Evolutionary conservation across 2,329 filamentous ascomycete genomes (phyloP), one percentile per base, ranked within the genome.

Genomic region (Monosporascus cannonballus): DNA sequence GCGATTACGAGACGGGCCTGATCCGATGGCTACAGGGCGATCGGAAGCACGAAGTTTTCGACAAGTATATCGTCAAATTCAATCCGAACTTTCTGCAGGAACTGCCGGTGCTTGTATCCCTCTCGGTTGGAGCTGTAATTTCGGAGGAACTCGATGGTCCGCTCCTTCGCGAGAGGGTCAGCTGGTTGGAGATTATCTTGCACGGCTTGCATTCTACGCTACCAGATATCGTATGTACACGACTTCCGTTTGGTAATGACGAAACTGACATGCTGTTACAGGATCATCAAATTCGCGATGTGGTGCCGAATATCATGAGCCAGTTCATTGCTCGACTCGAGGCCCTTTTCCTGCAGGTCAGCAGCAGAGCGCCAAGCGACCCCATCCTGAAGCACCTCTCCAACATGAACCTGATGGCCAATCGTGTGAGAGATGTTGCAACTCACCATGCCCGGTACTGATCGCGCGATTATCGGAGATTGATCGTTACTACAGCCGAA

Each of bases 21-120:
- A 77, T 87, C 52, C 79, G 80, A 55, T 87, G 84, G 84, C 78
- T 87, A 52, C 84, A 88, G 68, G 79, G 78, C 59, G 78, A 77
- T 17, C 76, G 80, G 36, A 79, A 84, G 64, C 77, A 84, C 54
- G 80, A 84, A 55, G 78, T 87, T 49, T 88, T 86, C 67, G 74
- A 78, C 34, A 72, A 76, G 57, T 78, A 78, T 49, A 72, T 83
- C 47, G 70, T 71, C 48, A 76, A 77, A 55, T 76, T 76, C 64
- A 71, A 75, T 59, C 76, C 79, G 1, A 69, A 73, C 17, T 76
- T 80, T 56, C 73, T 87, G 54, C 76, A 76, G 52, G 76, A 76
- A 34, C 67, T 87, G 49, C 81, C 81, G 47, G 79, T 83, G 18
- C 73, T 87, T 20, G 75, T 87, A 49, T 73, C 85, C 20, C 73